Base-by-base conservation (phyloP, 2,329 filamentous ascomycete species). In the Elsinoe ampelina region DNA sequence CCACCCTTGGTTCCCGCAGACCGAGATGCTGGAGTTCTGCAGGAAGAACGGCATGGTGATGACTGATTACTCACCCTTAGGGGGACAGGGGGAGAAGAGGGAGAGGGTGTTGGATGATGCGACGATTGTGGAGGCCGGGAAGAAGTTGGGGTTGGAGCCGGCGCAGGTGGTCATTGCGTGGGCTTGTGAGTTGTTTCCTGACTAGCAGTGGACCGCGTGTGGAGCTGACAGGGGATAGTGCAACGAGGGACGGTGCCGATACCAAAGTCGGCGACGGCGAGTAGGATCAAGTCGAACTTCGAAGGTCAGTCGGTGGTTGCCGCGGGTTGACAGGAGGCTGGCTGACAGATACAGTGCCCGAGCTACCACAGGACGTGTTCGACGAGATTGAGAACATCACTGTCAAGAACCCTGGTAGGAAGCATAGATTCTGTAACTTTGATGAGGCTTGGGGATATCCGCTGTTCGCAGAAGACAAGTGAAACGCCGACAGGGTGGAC, bases 21-120 rank as follows among this genome's bases (percentile, higher is more conserved):
- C 75, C 5, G 73, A 77, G 58, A 73, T 87, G 11, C 56, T 86
- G 32, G 70, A 73, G 13, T 87, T 80, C 70, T 79, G 78, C 68
- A 75, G 75, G 62, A 69, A 77, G 64, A 72, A 84, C 64, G 69
- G 73, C 56, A 86, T 87, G 62, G 62, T 80, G 54, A 72, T 76
- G 36, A 68, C 72, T 45, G 79, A 78, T 1, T 82, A 80, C 71
- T 75, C 66, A 0, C 79, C 82, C 1, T 73, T 87, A 5, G 83
- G 83, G 39, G 84, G 81, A 17, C 83, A 86, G 71, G 83, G 85
- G 73, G 83, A 86, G 71, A 80, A 86, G 17, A 83, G 83, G 55
- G 80, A 70, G 75, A 84, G 80, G 64, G 80, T 83, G 58, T 73
- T 75, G 61, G 79, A 78, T 61, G 80, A 86, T 72, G 73, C 73